These are phyloP conservation scores for Globisporangium rhizosaccharum DNA, from an alignment of 352 stramenopile genomes.

Conservation along the genomic window DNA sequence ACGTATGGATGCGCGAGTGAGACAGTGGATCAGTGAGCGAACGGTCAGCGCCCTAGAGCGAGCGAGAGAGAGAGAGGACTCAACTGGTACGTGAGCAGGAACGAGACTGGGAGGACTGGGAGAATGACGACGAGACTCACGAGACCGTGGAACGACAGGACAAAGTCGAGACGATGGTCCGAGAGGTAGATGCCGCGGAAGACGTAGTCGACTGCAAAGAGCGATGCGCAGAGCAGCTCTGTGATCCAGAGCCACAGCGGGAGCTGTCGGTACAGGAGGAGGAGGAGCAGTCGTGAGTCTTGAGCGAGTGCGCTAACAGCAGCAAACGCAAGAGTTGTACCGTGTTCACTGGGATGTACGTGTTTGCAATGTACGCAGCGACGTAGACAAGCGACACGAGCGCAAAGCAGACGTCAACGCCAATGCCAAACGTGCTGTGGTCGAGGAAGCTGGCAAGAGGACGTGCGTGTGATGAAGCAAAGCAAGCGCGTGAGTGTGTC, in stretches of 20 bases:
- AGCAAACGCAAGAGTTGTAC: constrained; percentile 19
- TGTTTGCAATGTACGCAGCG: constrained; percentile 68
- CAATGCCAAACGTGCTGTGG: constrained; percentile 65
- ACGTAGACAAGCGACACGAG: constrained; percentile 54
- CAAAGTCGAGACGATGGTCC: constrained; percentile 55
- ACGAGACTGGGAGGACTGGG: constrained; percentile 69
- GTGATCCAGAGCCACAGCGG: constrained; percentile 59
- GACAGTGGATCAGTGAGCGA: neutral
- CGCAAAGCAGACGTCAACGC: constrained; percentile 57
- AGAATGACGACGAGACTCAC: constrained; percentile 62
- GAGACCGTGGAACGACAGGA: constrained; percentile 53
- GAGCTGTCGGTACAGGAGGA: constrained; percentile 31
- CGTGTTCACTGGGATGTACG: constrained; percentile 60
- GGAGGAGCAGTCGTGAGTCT: neutral
- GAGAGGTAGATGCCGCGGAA: constrained; percentile 73
- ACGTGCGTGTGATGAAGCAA: neutral
- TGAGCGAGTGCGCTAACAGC: no score
- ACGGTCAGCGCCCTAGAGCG: neutral
- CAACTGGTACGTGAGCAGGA: constrained; percentile 73
- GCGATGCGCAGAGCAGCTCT: constrained; percentile 57
- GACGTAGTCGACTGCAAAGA: constrained; percentile 62
- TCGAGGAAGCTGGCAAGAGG: constrained; percentile 42
- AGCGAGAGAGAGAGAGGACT: constrained; percentile 8
- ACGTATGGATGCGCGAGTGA: neutral
- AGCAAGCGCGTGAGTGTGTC: neutral